These are phyloP conservation scores for Diaporthe aspalathi DNA, from an alignment of 2,329 filamentous ascomycete genomes.

Conservation along the genomic window DNA sequence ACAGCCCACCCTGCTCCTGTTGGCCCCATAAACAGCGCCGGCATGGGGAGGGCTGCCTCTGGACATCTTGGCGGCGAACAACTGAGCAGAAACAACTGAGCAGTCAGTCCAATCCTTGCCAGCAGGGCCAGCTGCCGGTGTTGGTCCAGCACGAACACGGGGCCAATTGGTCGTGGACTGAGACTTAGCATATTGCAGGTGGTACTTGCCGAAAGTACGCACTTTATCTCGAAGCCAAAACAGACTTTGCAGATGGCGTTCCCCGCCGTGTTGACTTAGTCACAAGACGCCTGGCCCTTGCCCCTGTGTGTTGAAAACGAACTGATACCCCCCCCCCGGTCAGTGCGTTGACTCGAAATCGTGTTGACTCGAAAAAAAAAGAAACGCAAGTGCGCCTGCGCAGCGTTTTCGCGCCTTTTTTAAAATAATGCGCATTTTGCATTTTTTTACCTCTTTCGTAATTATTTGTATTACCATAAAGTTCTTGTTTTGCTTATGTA, in stretches of 20 bases:
- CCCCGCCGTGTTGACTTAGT: neutral
- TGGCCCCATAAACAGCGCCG: neutral
- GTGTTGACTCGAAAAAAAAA: too few relatives aligned
- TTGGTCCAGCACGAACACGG: neutral
- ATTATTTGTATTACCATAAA: too few relatives aligned
- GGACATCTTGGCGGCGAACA: neutral
- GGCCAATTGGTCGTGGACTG: neutral
- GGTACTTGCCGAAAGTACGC: neutral
- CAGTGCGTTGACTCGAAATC: too few relatives aligned
- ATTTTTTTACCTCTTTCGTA: too few relatives aligned
- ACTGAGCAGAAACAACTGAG: too few relatives aligned
- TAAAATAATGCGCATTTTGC: too few relatives aligned
- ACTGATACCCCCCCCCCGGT: too few relatives aligned
- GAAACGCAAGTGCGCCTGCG: too few relatives aligned
- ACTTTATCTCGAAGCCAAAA: constrained; percentile 1
- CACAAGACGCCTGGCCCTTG: neutral
- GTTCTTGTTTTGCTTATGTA: too few relatives aligned
- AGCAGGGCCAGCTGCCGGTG: neutral
- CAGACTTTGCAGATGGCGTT: neutral
- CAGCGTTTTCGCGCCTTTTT: too few relatives aligned
- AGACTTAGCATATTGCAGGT: constrained; percentile 2
- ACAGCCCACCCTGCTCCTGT: constrained; percentile 23
- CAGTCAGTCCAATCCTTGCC: neutral
- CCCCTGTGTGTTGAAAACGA: too few relatives aligned
- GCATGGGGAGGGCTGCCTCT: constrained; percentile 10